Base-by-base conservation (phyloP, 768 basidiomycete genomes). In the Leucogyrophana mollusca region DNA sequence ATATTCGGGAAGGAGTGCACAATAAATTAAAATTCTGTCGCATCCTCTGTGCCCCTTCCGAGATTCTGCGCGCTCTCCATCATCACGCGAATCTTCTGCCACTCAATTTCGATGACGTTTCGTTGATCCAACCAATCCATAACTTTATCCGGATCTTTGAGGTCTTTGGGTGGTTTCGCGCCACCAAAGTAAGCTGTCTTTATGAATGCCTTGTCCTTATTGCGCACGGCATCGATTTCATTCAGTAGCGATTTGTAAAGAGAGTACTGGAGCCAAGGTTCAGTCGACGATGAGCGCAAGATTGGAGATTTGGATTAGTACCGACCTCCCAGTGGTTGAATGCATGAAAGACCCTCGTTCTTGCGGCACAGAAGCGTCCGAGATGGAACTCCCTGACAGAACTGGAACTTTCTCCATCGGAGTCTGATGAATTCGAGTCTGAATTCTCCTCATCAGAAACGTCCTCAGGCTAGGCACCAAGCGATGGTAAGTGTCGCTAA, bases 291-390 rank as follows among this genome's bases (percentile, higher is more conserved):
- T 24, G 10, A 45, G 34, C 24, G 36, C 10, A 9, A 10, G 18
- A 13, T 30, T 27, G 11, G 27, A 25, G 22, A 51, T 36, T 27
- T 46, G 23, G 14, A 41, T 18, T n/a, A n/a, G 20, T 32, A 66
- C 75, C 46, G 50, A 90, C 90, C 80, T 90, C 89, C 90, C 90
- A 93, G 56, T 93, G 90, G 16, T 74, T 77, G 56, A 91, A 82
- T 43, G 74, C 64, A 57, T 92, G 90, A 55, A 78, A 93, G 14
- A 82, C 78, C 42, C 62, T 67, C 3, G 83, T 82, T 42, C 90
- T 76, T 39, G 69, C 69, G 3, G 85, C 89, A 60, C 90, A 93
- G 58, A 90, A 91, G 25, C 86, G 78, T n/a, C 90, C 90, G 4
- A 92, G 72, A 54, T 82, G 65, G 54, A 84, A 83, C 52, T 78